Base-by-base conservation (phyloP, 768 basidiomycete species). In the Kwoniella dendrophila region DNA sequence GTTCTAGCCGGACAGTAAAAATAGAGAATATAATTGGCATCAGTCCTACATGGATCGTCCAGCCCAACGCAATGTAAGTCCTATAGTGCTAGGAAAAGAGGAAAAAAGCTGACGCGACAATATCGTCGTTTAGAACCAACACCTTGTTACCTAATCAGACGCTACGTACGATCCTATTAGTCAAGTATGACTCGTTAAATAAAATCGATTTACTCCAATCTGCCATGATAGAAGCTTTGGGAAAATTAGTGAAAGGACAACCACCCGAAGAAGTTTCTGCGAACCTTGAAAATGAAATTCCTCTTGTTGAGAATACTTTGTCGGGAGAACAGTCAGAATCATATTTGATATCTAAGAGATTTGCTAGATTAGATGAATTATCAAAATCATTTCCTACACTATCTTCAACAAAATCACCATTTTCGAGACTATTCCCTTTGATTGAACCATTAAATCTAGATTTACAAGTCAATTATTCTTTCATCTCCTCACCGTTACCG, bases 351-450 rank as follows among this genome's bases (percentile, higher is more conserved):
- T 65, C 74, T 1, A 44, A 69, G 62, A 84, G 61, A 62, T 79
- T 29, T 72, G 73, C 57, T 70, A 80, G 50, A 82, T 87, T 75
- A 2, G 26, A 40, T 2, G 53, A 64, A 16, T 67, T 81, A 14
- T 14, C 41, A 0, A 16, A 47, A 5, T 59, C 67, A 12, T 80
- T 79, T 64, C 78, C 79, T 4, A 82, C 88, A 55, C 86, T 95
- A 33, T 83, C 89, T 0, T 49, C 78, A 10, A 47, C 75, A 2
- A 82, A 83, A 0, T n/a, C n/a, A n/a, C n/a, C n/a, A n/a, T n/a
- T n/a, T 81, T 86, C 69, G 81, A 83, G 76, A 32, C 84, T 92
- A 48, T 97, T 96, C 77, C 90, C 93, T 1, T 83, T 96, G 3
- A 86, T 88, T 78, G 84, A 88, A 66, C 90, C 92, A 0, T 76